A percentile compares a stretch with the other conserved stretches of the same genome.
Conservation (phyloP, 805 yeast genomes). For the Ogataea sp. region DNA sequence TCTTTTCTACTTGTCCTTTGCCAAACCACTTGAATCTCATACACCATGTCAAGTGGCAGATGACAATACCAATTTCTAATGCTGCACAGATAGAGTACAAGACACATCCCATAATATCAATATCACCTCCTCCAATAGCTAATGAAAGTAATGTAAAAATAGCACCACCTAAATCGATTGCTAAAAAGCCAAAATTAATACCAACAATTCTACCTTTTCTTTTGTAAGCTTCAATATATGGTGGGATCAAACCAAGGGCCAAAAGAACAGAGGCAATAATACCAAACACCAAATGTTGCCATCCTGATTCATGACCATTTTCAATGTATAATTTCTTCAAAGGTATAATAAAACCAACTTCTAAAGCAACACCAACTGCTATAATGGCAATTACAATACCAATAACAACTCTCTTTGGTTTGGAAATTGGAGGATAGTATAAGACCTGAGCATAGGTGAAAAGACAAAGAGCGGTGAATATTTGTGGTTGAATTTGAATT, state of each 20-base stretch:
- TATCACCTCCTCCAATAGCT: conserved; percentile 39
- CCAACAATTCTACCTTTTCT: conserved; percentile 48
- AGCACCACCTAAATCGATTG: conserved; percentile 46
- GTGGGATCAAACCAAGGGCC: conserved; percentile 46
- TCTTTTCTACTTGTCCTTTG: background rate
- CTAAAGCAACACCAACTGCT: conserved; percentile 30
- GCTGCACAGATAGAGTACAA: conserved; percentile 67
- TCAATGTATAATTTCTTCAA: conserved; percentile 35
- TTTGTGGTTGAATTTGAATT: conserved; percentile 43
- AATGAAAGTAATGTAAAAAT: conserved; percentile 54
- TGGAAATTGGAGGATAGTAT: conserved; percentile 42
- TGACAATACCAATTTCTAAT: conserved; percentile 70
- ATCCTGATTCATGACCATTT: conserved; percentile 26
- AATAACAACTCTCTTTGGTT: conserved; percentile 23
- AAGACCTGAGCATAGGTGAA: conserved; percentile 40
- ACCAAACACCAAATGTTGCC: conserved; percentile 43
- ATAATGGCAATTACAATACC: conserved; percentile 26
- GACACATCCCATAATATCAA: conserved; percentile 75
- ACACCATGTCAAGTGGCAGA: conserved; percentile 66
- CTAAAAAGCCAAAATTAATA: conserved; percentile 41
- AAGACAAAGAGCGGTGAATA: conserved; percentile 43
- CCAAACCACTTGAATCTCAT: conserved; percentile 28
- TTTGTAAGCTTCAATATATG: conserved; percentile 45
- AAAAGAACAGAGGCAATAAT: conserved; percentile 40
- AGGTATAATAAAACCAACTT: conserved; percentile 42